These are phyloP conservation scores for Candida dajiaensis DNA, from an alignment of 805 yeast species.

Conservation along the genomic window DNA sequence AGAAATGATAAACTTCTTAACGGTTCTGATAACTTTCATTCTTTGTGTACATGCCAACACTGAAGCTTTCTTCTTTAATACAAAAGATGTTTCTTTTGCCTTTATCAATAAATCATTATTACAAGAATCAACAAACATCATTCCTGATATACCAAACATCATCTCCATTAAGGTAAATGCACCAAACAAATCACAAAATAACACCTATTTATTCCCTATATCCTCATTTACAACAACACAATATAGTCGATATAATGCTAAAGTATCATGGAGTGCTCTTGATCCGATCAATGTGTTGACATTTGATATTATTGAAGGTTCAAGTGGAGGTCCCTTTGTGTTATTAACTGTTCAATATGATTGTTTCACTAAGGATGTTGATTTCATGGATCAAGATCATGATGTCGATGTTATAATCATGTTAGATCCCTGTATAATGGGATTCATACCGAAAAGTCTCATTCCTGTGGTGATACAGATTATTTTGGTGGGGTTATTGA, in stretches of 20 bases:
- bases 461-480: slow-evolving; percentile 1
- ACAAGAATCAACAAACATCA: not conserved
- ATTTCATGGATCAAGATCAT: slow-evolving; percentile 7
- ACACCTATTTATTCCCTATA: not conserved
- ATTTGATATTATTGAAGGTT: slow-evolving; percentile 8
- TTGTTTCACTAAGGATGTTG: slow-evolving; percentile 9
- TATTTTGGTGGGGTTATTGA: slow-evolving; percentile 1
- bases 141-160: not conserved
- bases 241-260: slow-evolving; percentile 15
- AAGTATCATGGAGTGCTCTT: slow-evolving; percentile 22
- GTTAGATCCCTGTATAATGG: slow-evolving; percentile 2
- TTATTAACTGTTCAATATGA: slow-evolving; percentile 8
- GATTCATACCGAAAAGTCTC: slow-evolving; percentile 4
- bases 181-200: not conserved
- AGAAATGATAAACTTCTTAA: not conserved
- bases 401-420: slow-evolving; percentile 7
- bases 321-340: not conserved
- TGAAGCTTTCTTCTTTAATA: slow-evolving; percentile 16
- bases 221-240: not conserved
- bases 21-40: not conserved
- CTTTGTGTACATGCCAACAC: slow-evolving; percentile 11
- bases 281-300: slow-evolving; percentile 15
- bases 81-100: not conserved
- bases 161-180: not conserved
- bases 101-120: not conserved